Conservation (phyloP, 2,329 filamentous ascomycete species). For the Aspergillus phoenicis region DNA sequence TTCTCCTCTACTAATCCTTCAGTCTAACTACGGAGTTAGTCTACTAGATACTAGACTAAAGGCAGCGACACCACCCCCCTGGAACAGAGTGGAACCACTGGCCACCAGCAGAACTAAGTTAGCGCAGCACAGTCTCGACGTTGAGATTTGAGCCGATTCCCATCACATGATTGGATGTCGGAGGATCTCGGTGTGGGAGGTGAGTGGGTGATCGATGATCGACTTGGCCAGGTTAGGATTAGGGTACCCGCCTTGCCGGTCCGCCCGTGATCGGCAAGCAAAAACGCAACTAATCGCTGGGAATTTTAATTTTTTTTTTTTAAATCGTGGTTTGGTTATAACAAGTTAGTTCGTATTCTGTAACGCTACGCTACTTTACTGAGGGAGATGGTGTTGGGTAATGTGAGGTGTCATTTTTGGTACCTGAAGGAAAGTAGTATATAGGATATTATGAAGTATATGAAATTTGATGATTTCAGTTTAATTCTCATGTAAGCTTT, state of each 20-base stretch:
- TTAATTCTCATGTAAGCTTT: too few relatives aligned
- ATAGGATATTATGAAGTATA: too few relatives aligned
- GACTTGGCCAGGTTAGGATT: conserved; percentile 12
- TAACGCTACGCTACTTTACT: not conserved
- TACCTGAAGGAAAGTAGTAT: too few relatives aligned
- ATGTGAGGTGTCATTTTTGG: too few relatives aligned
- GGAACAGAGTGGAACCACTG: conserved; percentile 8
- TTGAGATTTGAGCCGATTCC: conserved; percentile 16
- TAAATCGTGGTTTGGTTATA: not conserved
- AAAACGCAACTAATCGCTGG: conserved; percentile 2
- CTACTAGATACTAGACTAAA: not conserved
- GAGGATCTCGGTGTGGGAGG: conserved; percentile 21
- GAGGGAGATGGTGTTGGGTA: too few relatives aligned
- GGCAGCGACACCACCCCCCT: not conserved
- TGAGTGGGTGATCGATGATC: conserved; percentile 10
- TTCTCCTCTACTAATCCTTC: too few relatives aligned
- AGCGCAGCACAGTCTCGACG: conserved; percentile 9
- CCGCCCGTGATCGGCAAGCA: conserved; percentile 24
- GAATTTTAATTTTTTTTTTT: too few relatives aligned
- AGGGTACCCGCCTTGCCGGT: conserved; percentile 27
- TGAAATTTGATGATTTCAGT: too few relatives aligned
- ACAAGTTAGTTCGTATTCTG: not conserved
- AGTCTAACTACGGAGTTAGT: not conserved
- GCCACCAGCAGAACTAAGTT: not conserved
- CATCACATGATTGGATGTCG: conserved; percentile 19